These are phyloP conservation scores for Solanum neorickii DNA, from an alignment of 257 asterid genomes.

Conservation along the genomic window DNA sequence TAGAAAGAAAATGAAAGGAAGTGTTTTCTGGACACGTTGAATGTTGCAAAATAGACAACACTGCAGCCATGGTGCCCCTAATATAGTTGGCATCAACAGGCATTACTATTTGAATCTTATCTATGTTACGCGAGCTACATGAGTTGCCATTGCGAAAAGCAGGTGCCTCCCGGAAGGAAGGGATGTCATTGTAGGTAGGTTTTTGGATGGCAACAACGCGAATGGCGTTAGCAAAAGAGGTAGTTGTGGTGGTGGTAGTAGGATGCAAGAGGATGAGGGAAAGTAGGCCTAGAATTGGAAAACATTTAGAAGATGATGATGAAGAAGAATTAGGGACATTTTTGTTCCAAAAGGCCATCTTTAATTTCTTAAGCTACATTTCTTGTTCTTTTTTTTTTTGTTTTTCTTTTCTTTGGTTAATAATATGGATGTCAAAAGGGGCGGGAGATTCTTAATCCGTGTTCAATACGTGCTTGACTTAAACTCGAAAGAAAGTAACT, in stretches of 20 bases:
- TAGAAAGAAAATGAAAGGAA: conserved; percentile 58
- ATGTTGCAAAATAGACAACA: conserved; percentile 61
- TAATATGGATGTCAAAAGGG: neutral
- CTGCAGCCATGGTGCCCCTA: conserved; percentile 76
- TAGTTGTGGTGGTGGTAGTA: conserved; percentile 7
- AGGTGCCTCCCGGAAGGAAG: conserved; percentile 63
- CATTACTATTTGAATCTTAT: conserved; percentile 54
- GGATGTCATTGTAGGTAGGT: conserved; percentile 9
- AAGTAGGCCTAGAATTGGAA: conserved; percentile 70
- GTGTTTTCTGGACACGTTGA: conserved; percentile 74
- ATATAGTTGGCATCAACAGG: conserved; percentile 73
- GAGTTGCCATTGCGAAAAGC: conserved; percentile 57
- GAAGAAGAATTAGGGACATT: conserved; percentile 14
- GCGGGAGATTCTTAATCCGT: neutral
- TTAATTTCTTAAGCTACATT: conserved; percentile 12
- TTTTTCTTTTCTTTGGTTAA: neutral
- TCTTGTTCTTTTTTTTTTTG: neutral
- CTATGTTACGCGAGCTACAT: conserved; percentile 16
- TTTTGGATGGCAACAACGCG: conserved; percentile 31
- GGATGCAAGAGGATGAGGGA: conserved; percentile 47
- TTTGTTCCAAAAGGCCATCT: conserved; percentile 70
- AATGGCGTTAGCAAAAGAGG: conserved; percentile 17
- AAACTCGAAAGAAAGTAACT: neutral
- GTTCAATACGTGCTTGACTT: neutral
- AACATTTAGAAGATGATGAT: neutral